These are phyloP conservation scores for Dillenia turbinata DNA, from an alignment of 164 flowering plant species.

Conservation along the genomic window DNA sequence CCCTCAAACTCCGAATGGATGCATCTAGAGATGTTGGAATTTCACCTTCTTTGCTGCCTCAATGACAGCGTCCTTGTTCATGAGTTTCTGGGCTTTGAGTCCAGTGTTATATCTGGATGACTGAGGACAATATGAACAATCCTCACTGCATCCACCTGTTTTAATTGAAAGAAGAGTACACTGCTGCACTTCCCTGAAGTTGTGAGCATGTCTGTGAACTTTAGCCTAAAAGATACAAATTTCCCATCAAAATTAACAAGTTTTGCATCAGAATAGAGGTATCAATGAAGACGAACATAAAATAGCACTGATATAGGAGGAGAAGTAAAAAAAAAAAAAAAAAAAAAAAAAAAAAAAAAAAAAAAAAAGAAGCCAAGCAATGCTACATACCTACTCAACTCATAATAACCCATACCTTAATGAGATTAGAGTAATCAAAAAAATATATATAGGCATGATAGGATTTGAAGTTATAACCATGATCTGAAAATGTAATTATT, in stretches of 20 bases:
- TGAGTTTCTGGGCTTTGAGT: constrained; percentile 78
- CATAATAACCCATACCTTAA: too few relatives aligned
- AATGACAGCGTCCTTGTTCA: constrained; percentile 82
- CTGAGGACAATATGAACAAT: constrained; percentile 98
- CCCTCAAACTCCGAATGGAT: too few relatives aligned
- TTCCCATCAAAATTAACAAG: not conserved
- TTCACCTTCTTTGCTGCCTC: constrained; percentile 77
- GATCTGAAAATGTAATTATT: too few relatives aligned
- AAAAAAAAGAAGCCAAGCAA: too few relatives aligned
- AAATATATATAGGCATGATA: too few relatives aligned
- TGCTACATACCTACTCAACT: too few relatives aligned
- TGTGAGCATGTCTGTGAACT: constrained; percentile 95
- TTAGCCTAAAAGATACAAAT: constrained; percentile 62
- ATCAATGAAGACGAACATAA: not conserved
- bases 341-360: not conserved
- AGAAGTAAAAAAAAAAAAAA: not conserved
- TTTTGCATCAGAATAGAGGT: not conserved
- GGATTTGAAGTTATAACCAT: too few relatives aligned
- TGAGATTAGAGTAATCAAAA: too few relatives aligned
- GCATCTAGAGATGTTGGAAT: constrained; percentile 3
- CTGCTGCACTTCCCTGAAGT: constrained; percentile 98
- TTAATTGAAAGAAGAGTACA: constrained; percentile 94
- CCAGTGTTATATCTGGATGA: constrained; percentile 92
- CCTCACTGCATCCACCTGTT: constrained; percentile 99
- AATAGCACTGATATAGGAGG: not conserved